These are phyloP conservation scores for Geoglossum cookeanum DNA, from an alignment of 2,329 filamentous ascomycete genomes.

Conservation along the genomic window DNA sequence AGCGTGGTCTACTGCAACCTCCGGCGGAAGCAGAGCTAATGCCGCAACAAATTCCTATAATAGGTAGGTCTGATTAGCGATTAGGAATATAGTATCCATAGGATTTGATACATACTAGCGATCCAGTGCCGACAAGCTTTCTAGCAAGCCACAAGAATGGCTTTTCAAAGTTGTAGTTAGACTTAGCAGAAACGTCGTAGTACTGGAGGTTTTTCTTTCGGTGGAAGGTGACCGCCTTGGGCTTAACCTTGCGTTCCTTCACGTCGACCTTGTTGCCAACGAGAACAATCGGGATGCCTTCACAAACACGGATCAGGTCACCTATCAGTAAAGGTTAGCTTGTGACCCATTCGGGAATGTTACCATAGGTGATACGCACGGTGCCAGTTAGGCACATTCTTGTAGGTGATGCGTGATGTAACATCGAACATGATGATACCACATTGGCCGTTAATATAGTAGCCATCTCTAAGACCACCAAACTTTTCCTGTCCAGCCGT, in stretches of 20 bases:
- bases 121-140: conserved; percentile 91
- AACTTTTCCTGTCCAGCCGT: conserved; percentile 99
- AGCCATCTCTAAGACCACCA: conserved; percentile 94
- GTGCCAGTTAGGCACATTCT: conserved; percentile 99
- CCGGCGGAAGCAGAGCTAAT: conserved; percentile 82
- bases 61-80: conserved; percentile 13
- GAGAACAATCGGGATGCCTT: conserved; percentile 97
- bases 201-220: conserved; percentile 99
- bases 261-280: conserved; percentile 99
- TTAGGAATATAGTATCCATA: conserved; percentile 9
- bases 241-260: conserved; percentile 99
- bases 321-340: conserved; percentile 30
- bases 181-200: conserved; percentile 99
- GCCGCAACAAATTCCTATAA: conserved; percentile 89
- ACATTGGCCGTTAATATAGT: conserved; percentile 99
- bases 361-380: conserved; percentile 54
- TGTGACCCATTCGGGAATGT: background rate
- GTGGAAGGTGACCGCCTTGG: conserved; percentile 99
- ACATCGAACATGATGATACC: conserved; percentile 99
- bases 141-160: conserved; percentile 98
- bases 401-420: conserved; percentile 98
- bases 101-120: conserved; percentile 42
- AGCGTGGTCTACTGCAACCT: conserved; percentile 69
- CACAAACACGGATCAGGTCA: conserved; percentile 96
- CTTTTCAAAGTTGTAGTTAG: conserved; percentile 99